phyloP scores from a whole-genome alignment of 768 basidiomycete species.

The Dioszegia aurantiaca region DNA sequence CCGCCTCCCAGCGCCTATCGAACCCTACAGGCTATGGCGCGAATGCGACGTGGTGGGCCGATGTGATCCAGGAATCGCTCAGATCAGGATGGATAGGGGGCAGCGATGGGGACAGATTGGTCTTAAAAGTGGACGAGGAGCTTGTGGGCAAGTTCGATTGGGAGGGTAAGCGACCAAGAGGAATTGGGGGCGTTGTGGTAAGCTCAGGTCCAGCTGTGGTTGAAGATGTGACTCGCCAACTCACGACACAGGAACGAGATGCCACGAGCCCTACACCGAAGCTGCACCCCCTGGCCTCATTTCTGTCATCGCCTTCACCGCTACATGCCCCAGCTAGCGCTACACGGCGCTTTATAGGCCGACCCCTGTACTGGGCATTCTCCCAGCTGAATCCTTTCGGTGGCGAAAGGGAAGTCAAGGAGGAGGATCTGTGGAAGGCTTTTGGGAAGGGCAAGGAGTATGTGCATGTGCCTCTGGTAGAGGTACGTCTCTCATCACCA shows the following conservation, averaged over 20 bases:
- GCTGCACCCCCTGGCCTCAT: conserved; percentile 36
- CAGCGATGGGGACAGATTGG: conserved; percentile 35
- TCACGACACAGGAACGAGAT: conserved; percentile 28
- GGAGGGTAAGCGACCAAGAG: conserved; percentile 40
- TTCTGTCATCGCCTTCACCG: conserved; percentile 39
- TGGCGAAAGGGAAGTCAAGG: conserved; percentile 29
- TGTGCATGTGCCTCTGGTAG: conserved; percentile 47
- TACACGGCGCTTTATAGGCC: conserved; percentile 40
- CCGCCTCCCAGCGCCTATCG: conserved; percentile 74
- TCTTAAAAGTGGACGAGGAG: conserved; percentile 42
- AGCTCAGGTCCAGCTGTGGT: conserved; percentile 12
- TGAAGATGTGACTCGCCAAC: background rate
- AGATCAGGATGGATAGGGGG: conserved; percentile 37
- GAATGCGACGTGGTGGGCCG: conserved; percentile 80
- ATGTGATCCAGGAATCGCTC: conserved; percentile 36
- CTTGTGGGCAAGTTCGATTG: conserved; percentile 36
- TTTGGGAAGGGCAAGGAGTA: conserved; percentile 41
- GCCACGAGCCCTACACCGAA: conserved; percentile 22
- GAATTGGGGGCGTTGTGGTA: conserved; percentile 49
- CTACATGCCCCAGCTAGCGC: conserved; percentile 37
- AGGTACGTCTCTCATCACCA: conserved; percentile 42
- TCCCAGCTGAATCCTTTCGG: conserved; percentile 49
- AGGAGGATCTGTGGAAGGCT: conserved; percentile 42
- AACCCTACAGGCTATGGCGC: conserved; percentile 79
- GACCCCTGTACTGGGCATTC: conserved; percentile 52